A percentile compares a stretch with the other conserved stretches of the same genome.
Conservation (phyloP, 805 yeast genomes). For the Cyberlindnera veronae region DNA sequence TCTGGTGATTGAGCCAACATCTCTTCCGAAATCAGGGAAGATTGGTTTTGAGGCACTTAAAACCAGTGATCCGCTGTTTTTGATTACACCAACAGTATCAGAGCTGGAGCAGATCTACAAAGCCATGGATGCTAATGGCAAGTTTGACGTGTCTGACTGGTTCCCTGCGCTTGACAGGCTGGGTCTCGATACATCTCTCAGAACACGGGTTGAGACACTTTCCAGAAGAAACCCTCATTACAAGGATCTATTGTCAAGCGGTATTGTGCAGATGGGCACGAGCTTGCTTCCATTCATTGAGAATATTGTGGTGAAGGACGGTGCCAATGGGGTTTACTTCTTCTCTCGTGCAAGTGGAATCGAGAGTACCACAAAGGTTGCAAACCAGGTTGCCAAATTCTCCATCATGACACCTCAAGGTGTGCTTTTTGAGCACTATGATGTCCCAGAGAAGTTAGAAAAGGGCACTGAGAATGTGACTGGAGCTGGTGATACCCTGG, state of each 20-base stretch:
- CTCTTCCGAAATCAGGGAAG: constrained; percentile 54
- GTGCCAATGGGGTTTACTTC: constrained; percentile 55
- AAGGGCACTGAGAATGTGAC: constrained; percentile 59
- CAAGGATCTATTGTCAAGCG: constrained; percentile 34
- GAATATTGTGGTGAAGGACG: constrained; percentile 62
- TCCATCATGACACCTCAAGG: constrained; percentile 30
- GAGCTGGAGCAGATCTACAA: constrained; percentile 58
- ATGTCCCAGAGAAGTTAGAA: constrained; percentile 35
- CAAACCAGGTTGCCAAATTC: constrained; percentile 3
- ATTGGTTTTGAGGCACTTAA: constrained; percentile 9
- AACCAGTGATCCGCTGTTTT: constrained; percentile 11
- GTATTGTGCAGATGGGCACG: constrained; percentile 61
- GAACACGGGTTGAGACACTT: constrained; percentile 41
- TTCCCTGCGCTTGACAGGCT: constrained; percentile 67
- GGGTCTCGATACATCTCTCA: constrained; percentile 43
- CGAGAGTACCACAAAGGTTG: background rate
- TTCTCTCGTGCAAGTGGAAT: constrained; percentile 32
- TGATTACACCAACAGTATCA: constrained; percentile 59
- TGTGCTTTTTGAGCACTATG: constrained; percentile 60
- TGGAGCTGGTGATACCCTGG: constrained; percentile 85
- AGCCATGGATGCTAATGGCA: constrained; percentile 40
- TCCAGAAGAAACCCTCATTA: constrained; percentile 24
- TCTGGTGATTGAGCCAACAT: constrained; percentile 74
- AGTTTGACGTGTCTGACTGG: constrained; percentile 60
- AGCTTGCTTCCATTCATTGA: constrained; percentile 75